Evolutionary conservation across 257 asterid genomes (phyloP), one percentile per base, ranked within the genome.

Genomic region (Primulina tabacum): DNA sequence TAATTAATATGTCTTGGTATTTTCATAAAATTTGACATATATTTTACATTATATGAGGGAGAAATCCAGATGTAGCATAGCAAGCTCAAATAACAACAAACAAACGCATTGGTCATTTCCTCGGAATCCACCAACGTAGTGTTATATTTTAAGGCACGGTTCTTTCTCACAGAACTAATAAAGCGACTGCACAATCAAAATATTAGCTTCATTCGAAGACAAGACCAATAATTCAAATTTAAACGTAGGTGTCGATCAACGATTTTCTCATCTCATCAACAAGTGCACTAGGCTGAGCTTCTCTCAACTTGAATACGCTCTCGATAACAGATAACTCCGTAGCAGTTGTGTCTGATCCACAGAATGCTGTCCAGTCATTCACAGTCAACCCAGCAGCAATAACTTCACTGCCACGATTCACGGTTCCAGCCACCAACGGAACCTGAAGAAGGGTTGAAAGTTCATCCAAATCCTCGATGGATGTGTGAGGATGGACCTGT

Each of bases 301-400:
- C 96, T 74, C 96, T 85, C 79, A 90, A 69, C 88, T 90, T 90
- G 85, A 92, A 92, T 29, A 90, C 92, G 2, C 82, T 86, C 81
- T 90, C 96, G 10, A 90, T 79, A 8, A 92, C 96, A 5, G 95
- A 85, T 72, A 90, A 63, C 84, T 92, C 98, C 0, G 98, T 90
- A 40, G 97, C 98, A 70, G 98, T 92, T 4, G 98, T 92, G 75
- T 88, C 96, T 1, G 96, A 84, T n/a, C 97, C 98, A 57, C 97
- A 90, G 76, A 92, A 92, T 2, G 93, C 98, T 0, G 96, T 85
- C 97, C 97, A 92, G 80, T 92, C 97, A 64, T 92, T 92, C 11
- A 88, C 97, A 0, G 81, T 70, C 83, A 92, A 70, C 33, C 97
- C 98, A 28, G 92, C 96, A 53, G 82, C 94, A 63, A 92, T 77